Base-by-base conservation (phyloP, 495 filamentous ascomycete species). In the Annulohypoxylon moriforme region DNA sequence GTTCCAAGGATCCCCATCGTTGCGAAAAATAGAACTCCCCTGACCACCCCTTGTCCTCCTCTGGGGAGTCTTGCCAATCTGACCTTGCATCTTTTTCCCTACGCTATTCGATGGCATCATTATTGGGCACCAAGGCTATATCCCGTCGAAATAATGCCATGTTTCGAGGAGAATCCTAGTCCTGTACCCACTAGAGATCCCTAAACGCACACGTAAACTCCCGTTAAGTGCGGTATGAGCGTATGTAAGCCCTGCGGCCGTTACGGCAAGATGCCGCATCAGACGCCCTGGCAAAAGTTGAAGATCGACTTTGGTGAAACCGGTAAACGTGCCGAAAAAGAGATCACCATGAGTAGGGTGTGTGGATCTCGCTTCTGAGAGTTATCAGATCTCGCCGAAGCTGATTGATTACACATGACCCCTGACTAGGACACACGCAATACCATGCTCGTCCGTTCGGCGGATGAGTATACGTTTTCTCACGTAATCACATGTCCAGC, bases 31-130 rank as follows among this genome's bases (percentile, higher is more conserved):
- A 16, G n/a, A 42, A 4, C n/a, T n/a, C n/a, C n/a, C n/a, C n/a
- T n/a, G n/a, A n/a, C n/a, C n/a, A n/a, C 38, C 38, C 38, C 38
- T 42, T 4, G 13, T 42, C 38, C n/a, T 33, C 13, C 13, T 13
- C 34, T 13, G 6, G 6, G 31, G 31, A 10, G 3, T 13, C 34
- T 13, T 13, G 34, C 29, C 53, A 36, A 50, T 50, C 11, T 50
- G 47, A 27, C 47, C 20, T 50, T 50, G 22, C 47, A 27, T 14
- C 44, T 20, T 13, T 11, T 7, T 10, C 6, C 34, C 3, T 11
- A 38, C 13, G n/a, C 36, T 40, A 40, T n/a, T 52, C 1, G 50
- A 55, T 55, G 50, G 50, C 29, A 34, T 55, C 50, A 55, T 55
- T 55, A 55, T 55, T 55, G 29, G 50, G 50, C 50, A 55, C n/a